Evolutionary conservation across 2,329 filamentous ascomycete genomes (phyloP), one percentile per base, ranked within the genome.

Genomic region (Neoscytalidium dimidiatum): DNA sequence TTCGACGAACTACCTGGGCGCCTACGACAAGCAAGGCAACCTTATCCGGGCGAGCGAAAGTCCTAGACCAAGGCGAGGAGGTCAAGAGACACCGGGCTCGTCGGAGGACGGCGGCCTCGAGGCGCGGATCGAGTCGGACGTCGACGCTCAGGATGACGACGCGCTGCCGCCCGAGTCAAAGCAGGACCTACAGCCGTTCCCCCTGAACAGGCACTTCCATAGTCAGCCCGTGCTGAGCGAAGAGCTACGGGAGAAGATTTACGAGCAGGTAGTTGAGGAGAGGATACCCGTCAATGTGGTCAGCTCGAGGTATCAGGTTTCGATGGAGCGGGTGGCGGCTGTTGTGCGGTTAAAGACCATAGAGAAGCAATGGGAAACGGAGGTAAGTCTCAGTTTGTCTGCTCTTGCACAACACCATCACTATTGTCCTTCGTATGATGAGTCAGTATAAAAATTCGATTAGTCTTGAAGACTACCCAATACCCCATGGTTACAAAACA

Each of bases 401-500:
- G 26, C 13, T 33, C 19, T 61, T 11, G 17, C 4, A 28, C 35
- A 13, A 21, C 41, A 21, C 26, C 33, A 26, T 35, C 17, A 28
- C 28, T 48, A 19, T 14, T 19, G 11, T 46, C 53, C 33, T 64
- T 74, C 70, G 69, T 68, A 83, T 90, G 88, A 91, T 91, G 89
- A 92, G 85, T 83, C 81, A 87, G 72, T 26, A 57, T 82, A 86
- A 87, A 89, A 88, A 86, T 90, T 83, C 94, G 94, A 97, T 98
- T 97, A 97, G 94, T 98, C 94, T 97, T 96, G 85, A 97, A 97
- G 94, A 98, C 94, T n/a, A 79, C 82, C 77, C 88, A 48, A 38
- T n/a, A 56, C 35, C 19, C 2, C 84, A 89, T 95, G 92, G 92
- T 97, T 94, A 94, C 84, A 90, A 85, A 86, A 82, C 82, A 86